A percentile compares a stretch with the other conserved stretches of the same genome.
Evolutionary conservation across 108 stramenopile species (phyloP).

Genomic region (Cyclostephanos invisitatus): DNA sequence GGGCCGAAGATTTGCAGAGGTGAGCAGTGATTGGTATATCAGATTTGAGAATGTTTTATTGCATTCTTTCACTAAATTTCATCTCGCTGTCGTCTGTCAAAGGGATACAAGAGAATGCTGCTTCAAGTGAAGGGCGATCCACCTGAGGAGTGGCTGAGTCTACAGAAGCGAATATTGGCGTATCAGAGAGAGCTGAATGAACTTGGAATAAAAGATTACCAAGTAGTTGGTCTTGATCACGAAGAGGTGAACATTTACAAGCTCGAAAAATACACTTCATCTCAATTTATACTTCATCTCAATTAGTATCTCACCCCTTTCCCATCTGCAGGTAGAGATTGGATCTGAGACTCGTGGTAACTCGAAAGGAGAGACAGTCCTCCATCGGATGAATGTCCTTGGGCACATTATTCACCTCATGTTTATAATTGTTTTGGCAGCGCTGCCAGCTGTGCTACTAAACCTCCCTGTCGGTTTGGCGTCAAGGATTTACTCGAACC

Average conservation of each 20-base stretch:
- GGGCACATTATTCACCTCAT: constrained; percentile 89
- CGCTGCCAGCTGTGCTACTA: constrained; percentile 85
- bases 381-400: constrained; percentile 64
- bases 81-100: background rate
- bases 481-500: constrained; percentile 81
- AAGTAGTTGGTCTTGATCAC: constrained; percentile 52
- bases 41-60: background rate
- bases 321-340: constrained; percentile 43
- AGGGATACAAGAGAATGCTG: constrained; percentile 84
- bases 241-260: constrained; percentile 31
- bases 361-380: constrained; percentile 67
- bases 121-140: constrained; percentile 61
- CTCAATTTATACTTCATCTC: no score
- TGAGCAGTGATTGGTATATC: background rate
- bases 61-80: background rate
- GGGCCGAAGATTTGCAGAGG: constrained; percentile 89
- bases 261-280: background rate
- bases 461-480: constrained; percentile 93
- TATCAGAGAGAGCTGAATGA: constrained; percentile 84
- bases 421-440: constrained; percentile 75
- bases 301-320: constrained; percentile 16
- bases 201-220: constrained; percentile 94
- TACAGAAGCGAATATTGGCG: constrained; percentile 74
- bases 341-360: constrained; percentile 49
- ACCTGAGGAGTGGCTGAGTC: constrained; percentile 82